Evolutionary conservation across 768 basidiomycete species (phyloP).

Genomic region (Zangia roseola): DNA sequence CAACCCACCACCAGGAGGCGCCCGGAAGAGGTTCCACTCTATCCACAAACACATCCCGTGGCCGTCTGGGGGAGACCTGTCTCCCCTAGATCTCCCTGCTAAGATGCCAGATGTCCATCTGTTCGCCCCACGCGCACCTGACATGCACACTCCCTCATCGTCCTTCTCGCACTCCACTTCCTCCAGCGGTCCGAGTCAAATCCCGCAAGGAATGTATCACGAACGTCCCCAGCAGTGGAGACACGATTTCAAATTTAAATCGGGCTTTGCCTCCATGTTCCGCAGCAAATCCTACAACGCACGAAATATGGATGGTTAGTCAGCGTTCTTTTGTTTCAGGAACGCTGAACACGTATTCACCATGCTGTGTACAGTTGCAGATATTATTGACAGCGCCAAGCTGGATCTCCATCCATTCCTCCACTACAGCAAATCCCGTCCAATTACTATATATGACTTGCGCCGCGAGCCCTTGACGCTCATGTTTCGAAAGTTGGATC

Average conservation of each 20-base stretch:
- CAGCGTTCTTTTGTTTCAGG: neutral
- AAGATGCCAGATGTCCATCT: conserved; percentile 19
- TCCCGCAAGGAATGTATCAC: conserved; percentile 10
- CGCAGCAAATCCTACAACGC: conserved; percentile 18
- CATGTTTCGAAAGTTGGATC: conserved; percentile 45
- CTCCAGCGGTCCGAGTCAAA: conserved; percentile 4
- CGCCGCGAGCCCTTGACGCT: conserved; percentile 41
- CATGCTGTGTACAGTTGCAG: conserved; percentile 6
- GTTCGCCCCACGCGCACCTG: conserved; percentile 14
- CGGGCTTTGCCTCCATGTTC: conserved; percentile 30
- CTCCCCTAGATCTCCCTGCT: conserved; percentile 16
- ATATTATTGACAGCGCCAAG: conserved; percentile 25
- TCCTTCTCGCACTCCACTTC: conserved; percentile 19
- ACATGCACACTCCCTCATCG: conserved; percentile 28
- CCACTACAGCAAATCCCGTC: conserved; percentile 25
- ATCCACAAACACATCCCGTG: conserved; percentile 9
- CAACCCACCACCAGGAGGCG: neutral
- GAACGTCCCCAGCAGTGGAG: conserved; percentile 31
- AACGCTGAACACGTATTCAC: neutral
- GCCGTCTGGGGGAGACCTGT: conserved; percentile 19
- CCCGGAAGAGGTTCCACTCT: conserved; percentile 5
- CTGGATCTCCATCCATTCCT: conserved; percentile 25
- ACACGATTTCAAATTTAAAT: conserved; percentile 33
- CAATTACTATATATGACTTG: conserved; percentile 50
- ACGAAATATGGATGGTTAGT: conserved; percentile 21